Base-by-base conservation (phyloP, 495 filamentous ascomycete species). In the Diplogelasinospora grovesii region DNA sequence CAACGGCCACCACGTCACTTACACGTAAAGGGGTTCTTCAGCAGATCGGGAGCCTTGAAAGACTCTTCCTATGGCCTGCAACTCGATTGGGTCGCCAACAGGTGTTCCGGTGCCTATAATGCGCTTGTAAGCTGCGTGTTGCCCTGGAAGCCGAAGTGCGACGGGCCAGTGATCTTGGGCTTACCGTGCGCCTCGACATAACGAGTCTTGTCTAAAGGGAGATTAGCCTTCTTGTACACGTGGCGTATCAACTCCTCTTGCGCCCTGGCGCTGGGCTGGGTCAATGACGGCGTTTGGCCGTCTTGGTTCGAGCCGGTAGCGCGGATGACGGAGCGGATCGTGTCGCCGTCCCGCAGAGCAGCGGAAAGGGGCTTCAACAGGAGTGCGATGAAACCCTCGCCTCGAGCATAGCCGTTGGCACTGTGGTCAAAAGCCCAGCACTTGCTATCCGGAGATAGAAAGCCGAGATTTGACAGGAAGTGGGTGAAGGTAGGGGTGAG, bases 371-470 rank as follows among this genome's bases (percentile, higher is more conserved):
- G 53, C 54, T 84, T 83, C 0, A 86, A 20, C 4, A 72, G 57
- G 1, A 82, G 21, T 1, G 60, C 64, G 25, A 59, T 61, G 10
- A 81, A 45, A 2, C 68, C 80, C 47, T 86, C 82, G 1, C 65
- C 82, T 8, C 79, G 57, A 0, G 57, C 74, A 52, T 79, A 85
- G 0, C 81, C 81, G 55, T 80, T 66, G 6, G 78, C 81, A 0
- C 53, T 41, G 1, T 68, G 61, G 49, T 79, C 74, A 43, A 81
- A 85, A 3, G 68, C 70, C 25, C 74, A 66, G 33, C 68, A 83
- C 3, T 36, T 52, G 20, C 64, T 63, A 27, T 64, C 59, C 11
- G 57, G 41, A 10, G 55, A 58, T 22, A 71, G 39, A 31, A 66
- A 66, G 30, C 47, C 47, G 3, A 56, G 33, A 22, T 43, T 49